Percentiles rank a stretch among this genome's conserved stretches.
Conservation (phyloP, 1,284 basidiomycete species). For the Hortiboletus rubellus region DNA sequence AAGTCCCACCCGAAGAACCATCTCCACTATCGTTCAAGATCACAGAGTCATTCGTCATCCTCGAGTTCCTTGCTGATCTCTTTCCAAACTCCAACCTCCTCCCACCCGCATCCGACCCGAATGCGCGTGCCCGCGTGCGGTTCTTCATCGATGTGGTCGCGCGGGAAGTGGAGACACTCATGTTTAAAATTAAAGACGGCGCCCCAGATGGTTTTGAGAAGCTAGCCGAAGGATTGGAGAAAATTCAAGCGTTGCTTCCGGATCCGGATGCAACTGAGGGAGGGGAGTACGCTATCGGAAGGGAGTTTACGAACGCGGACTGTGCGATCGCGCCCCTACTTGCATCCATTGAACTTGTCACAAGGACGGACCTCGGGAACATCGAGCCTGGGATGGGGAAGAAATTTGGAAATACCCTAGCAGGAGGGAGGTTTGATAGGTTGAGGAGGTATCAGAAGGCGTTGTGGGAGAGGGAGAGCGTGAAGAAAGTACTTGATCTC, state of each 20-base stretch:
- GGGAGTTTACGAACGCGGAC: conserved; percentile 52
- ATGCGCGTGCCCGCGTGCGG: conserved; percentile 54
- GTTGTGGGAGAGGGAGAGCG: conserved; percentile 47
- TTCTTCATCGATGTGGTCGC: conserved; percentile 58
- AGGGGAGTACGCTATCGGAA: conserved; percentile 35
- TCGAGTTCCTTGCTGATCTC: conserved; percentile 64
- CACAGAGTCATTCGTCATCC: conserved; percentile 59
- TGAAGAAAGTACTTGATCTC: conserved; percentile 43
- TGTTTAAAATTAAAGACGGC: background rate
- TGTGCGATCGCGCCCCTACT: conserved; percentile 52
- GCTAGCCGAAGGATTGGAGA: conserved; percentile 23
- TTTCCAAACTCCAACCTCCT: conserved; percentile 48
- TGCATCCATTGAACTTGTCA: conserved; percentile 39
- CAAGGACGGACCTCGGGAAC: conserved; percentile 46
- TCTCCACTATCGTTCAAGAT: conserved; percentile 59
- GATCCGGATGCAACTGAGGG: background rate
- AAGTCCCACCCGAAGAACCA: conserved; percentile 48
- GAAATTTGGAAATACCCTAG: conserved; percentile 39
- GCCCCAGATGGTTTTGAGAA: background rate
- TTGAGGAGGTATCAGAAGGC: conserved; percentile 45
- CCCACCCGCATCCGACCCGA: conserved; percentile 47
- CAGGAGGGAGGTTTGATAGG: conserved; percentile 41
- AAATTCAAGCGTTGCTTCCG: conserved; percentile 37
- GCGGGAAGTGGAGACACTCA: conserved; percentile 15
- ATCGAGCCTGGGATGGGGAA: conserved; percentile 43